These are phyloP conservation scores for Fomes fomentarius DNA, from an alignment of 1,284 basidiomycete species.

Conservation along the genomic window DNA sequence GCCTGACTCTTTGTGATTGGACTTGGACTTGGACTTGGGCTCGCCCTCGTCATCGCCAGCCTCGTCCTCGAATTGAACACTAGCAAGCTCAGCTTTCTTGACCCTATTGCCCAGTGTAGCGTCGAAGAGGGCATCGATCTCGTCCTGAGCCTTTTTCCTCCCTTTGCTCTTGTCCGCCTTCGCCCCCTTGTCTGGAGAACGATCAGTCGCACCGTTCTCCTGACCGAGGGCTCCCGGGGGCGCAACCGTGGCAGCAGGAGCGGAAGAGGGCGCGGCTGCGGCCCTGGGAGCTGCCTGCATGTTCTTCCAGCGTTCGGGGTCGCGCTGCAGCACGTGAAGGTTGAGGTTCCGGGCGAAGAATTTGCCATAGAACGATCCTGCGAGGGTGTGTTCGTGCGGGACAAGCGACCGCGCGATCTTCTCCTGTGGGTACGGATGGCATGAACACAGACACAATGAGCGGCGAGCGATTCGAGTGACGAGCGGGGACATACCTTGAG, in stretches of 20 bases:
- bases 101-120: conserved; percentile 56
- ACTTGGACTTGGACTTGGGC: not conserved
- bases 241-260: not conserved
- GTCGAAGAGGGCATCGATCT: conserved; percentile 75
- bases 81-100: conserved; percentile 51
- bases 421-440: conserved; percentile 59
- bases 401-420: conserved; percentile 86
- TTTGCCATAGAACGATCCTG: conserved; percentile 82
- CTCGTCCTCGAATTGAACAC: conserved; percentile 1
- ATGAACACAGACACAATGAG: not conserved
- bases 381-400: conserved; percentile 69
- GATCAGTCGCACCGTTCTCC: conserved; percentile 22
- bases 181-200: conserved; percentile 19
- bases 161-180: conserved; percentile 27
- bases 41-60: not conserved
- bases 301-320: conserved; percentile 83
- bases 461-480: not conserved
- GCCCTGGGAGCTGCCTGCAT: conserved; percentile 43
- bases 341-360: conserved; percentile 84
- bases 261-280: conserved; percentile 6
- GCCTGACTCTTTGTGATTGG: not conserved
- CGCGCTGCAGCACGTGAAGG: conserved; percentile 75
- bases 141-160: conserved; percentile 47
- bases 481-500: conserved; percentile 67
- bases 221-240: conserved; percentile 10